Evolutionary conservation across 495 filamentous ascomycete species (phyloP), one percentile per base, ranked within the genome.

Genomic region (Ascodesmis nigricans): DNA sequence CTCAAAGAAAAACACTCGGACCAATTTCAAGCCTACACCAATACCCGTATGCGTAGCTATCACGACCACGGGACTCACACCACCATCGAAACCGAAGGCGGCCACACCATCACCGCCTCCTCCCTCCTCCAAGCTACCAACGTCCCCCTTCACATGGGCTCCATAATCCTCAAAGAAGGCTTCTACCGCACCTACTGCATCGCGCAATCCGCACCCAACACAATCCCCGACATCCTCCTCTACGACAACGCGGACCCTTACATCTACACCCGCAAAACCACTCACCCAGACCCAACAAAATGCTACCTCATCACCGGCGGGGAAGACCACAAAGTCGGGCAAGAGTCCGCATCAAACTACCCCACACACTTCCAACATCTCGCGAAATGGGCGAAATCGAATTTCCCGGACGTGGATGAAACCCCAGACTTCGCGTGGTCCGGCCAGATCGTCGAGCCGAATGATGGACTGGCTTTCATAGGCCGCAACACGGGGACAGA

Each of bases 251-350:
- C 58, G 0, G 61, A 68, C 2, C 47, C 44, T 10, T 69, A 70
- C 52, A 58, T 64, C 36, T 70, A 70, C 38, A 46, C 62, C 1
- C 56, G 63, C 0, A 52, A 68, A 5, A 70, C 65, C 0, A 52
- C 38, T 0, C 69, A 64, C 45, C 58, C 59, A 25, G 59, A 65
- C 22, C 51, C 50, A 4, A 48, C 58, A 22, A 44, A 69, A 32
- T 64, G 69, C 33, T 71, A 69, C 49, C 21, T 71, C 24, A 49
- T 72, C 2, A 50, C 67, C n/a, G 66, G 66, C 3, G 66, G 67
- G 1, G 58, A 60, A 39, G 67, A 71, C 41, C 68, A 72, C 55
- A 66, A 66, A 47, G 67, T 71, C 21, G 65, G 67, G 0, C 64
- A 71, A 39, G 63, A 65, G 22, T 19, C 47, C 4, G 26, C 42